A percentile compares a stretch with the other conserved stretches of the same genome.
Conservation (phyloP, 257 asterid species). For the Salvia splendens region DNA sequence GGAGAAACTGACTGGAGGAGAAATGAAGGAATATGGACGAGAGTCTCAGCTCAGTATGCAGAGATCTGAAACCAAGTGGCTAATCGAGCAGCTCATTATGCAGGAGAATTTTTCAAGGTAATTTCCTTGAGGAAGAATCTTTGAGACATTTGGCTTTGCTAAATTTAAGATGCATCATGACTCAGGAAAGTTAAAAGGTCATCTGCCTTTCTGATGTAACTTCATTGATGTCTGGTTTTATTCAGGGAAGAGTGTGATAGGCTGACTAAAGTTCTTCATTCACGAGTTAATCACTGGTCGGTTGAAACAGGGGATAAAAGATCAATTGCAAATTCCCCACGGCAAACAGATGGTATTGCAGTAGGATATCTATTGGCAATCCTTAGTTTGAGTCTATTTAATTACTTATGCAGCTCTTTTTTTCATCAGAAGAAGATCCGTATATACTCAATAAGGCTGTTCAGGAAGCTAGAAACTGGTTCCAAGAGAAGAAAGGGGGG, state of each 20-base stretch:
- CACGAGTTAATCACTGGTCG: slow-evolving; percentile 57
- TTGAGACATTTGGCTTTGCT: background rate
- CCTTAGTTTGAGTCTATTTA: slow-evolving; percentile 10
- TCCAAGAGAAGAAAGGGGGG: slow-evolving; percentile 62
- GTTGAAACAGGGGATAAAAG: slow-evolving; percentile 44
- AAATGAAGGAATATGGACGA: slow-evolving; percentile 32
- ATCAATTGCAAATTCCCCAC: slow-evolving; percentile 30
- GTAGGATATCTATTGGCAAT: slow-evolving; percentile 19
- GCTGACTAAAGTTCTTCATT: slow-evolving; percentile 56
- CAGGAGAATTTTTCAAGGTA: slow-evolving; percentile 82
- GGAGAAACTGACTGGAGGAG: slow-evolving; percentile 40
- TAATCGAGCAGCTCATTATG: slow-evolving; percentile 66
- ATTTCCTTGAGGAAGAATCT: slow-evolving; percentile 23
- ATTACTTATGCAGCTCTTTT: slow-evolving; percentile 22
- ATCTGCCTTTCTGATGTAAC: background rate
- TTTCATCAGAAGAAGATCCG: slow-evolving; percentile 46
- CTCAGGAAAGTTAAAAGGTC: background rate
- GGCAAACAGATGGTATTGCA: slow-evolving; percentile 43
- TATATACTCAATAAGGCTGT: slow-evolving; percentile 53
- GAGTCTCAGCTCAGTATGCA: slow-evolving; percentile 38
- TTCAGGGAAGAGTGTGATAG: slow-evolving; percentile 76
- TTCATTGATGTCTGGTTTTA: slow-evolving; percentile 2
- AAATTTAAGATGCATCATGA: background rate
- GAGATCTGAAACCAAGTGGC: slow-evolving; percentile 53
- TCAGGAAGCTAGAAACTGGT: slow-evolving; percentile 74